phyloP scores from a whole-genome alignment of 2,329 filamentous ascomycete genomes.

The Fusarium sp. region DNA sequence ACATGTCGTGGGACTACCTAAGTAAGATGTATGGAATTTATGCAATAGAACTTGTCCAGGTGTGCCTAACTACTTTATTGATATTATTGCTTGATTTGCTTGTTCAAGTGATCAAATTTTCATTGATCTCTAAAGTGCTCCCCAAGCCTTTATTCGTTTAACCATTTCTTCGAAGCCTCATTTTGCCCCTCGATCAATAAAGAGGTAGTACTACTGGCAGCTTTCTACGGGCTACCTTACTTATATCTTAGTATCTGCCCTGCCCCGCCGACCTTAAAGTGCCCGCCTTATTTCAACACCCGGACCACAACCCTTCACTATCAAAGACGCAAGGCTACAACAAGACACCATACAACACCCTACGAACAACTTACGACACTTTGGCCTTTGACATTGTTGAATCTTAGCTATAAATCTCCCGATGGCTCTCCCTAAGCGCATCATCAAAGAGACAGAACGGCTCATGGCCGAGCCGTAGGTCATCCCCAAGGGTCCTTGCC shows the following conservation, averaged over 20 bases:
- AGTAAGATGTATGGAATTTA: no score
- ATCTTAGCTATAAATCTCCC: neutral
- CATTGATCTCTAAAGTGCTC: neutral
- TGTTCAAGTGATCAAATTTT: neutral
- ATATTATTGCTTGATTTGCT: no score
- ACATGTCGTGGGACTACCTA: slow-evolving; percentile 19
- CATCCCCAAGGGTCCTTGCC: slow-evolving; percentile 12
- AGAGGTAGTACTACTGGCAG: neutral
- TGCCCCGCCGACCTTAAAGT: slow-evolving; percentile 34
- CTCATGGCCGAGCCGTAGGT: slow-evolving; percentile 95
- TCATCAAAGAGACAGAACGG: slow-evolving; percentile 98
- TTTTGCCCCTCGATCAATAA: slow-evolving; percentile 17
- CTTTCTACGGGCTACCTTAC: neutral
- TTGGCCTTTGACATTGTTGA: neutral
- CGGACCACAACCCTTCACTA: slow-evolving; percentile 22
- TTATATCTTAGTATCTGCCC: slow-evolving; percentile 9
- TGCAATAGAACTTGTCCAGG: neutral
- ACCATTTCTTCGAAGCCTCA: neutral
- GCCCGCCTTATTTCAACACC: slow-evolving; percentile 35
- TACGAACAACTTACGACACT: neutral
- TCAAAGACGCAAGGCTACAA: slow-evolving; percentile 12
- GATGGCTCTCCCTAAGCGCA: slow-evolving; percentile 92
- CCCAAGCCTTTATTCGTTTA: neutral
- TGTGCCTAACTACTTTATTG: neutral
- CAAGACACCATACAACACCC: slow-evolving; percentile 5